Percentiles rank a stretch among this genome's conserved stretches.
Conservation (phyloP, 139 green algal species). For the Coccomyxa sp. region DNA sequence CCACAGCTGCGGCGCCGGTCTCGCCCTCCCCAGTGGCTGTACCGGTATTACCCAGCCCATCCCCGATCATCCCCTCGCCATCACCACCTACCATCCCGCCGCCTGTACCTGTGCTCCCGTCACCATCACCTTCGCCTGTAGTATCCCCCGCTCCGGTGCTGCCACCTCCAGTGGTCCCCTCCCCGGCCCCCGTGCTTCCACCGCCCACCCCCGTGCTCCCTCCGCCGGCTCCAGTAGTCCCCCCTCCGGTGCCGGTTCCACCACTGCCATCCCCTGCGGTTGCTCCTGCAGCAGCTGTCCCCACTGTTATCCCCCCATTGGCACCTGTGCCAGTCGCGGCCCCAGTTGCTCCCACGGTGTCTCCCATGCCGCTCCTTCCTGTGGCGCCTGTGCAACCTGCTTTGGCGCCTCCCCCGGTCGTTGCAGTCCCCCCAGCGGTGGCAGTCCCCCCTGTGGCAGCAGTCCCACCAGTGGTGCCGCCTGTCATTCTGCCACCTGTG, state of each 20-base stretch:
- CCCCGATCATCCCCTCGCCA: not conserved
- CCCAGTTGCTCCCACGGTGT: not conserved
- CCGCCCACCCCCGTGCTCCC: too few relatives aligned
- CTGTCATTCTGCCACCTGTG: not conserved
- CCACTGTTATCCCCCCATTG: too few relatives aligned
- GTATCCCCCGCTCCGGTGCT: too few relatives aligned
- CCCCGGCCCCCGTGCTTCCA: too few relatives aligned
- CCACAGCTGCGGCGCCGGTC: not conserved
- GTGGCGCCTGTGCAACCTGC: not conserved
- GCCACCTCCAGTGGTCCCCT: too few relatives aligned
- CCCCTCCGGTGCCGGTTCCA: too few relatives aligned
- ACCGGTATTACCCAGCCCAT: not conserved
- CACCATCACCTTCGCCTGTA: not conserved
- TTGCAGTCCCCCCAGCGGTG: too few relatives aligned
- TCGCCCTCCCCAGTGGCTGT: not conserved
- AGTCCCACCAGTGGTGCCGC: not conserved
- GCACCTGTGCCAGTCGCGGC: not conserved
- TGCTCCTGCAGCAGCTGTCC: too few relatives aligned
- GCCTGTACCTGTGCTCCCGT: constrained; percentile 5
- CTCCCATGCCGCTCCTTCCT: not conserved
- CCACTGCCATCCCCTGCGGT: too few relatives aligned
- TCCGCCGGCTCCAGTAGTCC: too few relatives aligned
- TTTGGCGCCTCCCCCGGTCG: not conserved
- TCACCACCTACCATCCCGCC: not conserved
- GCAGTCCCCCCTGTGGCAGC: not conserved